Base-by-base conservation (phyloP, 2,329 filamentous ascomycete genomes). In the Canariomyces notabilis region DNA sequence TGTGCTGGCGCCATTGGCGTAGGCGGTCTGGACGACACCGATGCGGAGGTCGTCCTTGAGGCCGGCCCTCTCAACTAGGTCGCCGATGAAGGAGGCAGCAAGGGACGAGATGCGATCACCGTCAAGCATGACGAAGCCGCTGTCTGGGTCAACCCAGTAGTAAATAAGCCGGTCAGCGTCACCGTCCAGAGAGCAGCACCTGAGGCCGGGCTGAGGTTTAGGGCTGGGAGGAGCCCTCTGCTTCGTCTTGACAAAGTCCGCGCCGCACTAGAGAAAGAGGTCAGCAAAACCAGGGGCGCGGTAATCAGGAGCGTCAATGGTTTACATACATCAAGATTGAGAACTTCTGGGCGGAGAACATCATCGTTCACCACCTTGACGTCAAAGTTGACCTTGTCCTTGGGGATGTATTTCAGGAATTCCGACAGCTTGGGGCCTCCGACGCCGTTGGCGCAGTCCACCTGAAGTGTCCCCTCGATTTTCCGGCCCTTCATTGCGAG, bases 371-470 rank as follows among this genome's bases (percentile, higher is more conserved):
- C 80, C 42, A 97, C 79, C 65, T 85, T 88, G 69, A 95, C 84
- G 46, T 95, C 81, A 43, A 96, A 71, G 18, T 79, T 79, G 38
- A 83, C 82, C 59, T 85, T 80, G 46, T 80, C 77, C 52, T 78
- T 70, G 46, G 87, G 84, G 42, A 97, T 73, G 60, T 87, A 77
- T 66, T 95, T 95, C 60, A 96, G 76, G 53, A 97, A 75, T 66
- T 95, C 88, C 52, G 75, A 74, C 57, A 98, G 72, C 72, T 96
- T 95, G 33, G 91, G 90, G 3, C 89, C 93, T 58, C 93, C 93
- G 49, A 98, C 89, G 59, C 93, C 93, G 61, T 98, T 98, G 60
- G 93, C 93, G 65, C 91, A 95, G 67, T 98, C 93, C 12, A 98
- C 89, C 6, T 82, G 87, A 53, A 98, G 72, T 46, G 77, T 68